A percentile compares a stretch with the other conserved stretches of the same genome.
Evolutionary conservation across 345 rosid genomes (phyloP).

Genomic region (Reutealis trisperma): DNA sequence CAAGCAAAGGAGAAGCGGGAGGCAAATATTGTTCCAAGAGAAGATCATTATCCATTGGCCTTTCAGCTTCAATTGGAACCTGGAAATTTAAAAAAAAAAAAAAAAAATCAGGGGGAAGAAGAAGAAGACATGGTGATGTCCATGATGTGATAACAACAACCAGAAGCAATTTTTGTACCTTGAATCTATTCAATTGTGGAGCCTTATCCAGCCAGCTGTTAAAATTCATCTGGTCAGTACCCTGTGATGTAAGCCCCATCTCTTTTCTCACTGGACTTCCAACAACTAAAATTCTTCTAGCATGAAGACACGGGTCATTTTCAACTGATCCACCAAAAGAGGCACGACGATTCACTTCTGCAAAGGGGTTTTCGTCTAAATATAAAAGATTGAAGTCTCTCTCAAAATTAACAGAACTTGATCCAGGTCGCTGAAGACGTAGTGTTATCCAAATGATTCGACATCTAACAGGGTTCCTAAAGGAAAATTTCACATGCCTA

Average conservation of each 20-base stretch:
- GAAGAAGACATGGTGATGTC: constrained; percentile 1
- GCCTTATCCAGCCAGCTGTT: constrained; percentile 73
- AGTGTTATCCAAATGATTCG: constrained; percentile 85
- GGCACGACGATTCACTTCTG: constrained; percentile 68
- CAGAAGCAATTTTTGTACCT: constrained; percentile 43
- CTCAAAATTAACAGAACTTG: constrained; percentile 72
- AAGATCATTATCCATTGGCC: constrained; percentile 65
- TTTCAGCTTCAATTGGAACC: constrained; percentile 84
- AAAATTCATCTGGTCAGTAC: constrained; percentile 55
- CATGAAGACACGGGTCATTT: constrained; percentile 82
- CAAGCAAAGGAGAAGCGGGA: constrained; percentile 73
- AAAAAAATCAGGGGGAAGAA: background rate
- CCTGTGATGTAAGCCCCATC: constrained; percentile 39
- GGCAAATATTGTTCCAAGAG: constrained; percentile 75
- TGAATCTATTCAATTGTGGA: constrained; percentile 80
- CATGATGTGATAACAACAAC: background rate
- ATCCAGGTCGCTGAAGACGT: constrained; percentile 77
- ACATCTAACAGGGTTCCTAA: constrained; percentile 75
- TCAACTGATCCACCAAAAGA: constrained; percentile 76
- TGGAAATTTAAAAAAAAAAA: constrained; percentile 23
- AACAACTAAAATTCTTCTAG: constrained; percentile 67
- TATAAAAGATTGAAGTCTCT: constrained; percentile 70
- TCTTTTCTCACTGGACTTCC: constrained; percentile 62
- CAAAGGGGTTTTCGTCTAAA: constrained; percentile 88
- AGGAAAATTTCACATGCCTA: constrained; percentile 78